These are phyloP conservation scores for Hibiscus trionum DNA, from an alignment of 345 rosid species.

Conservation along the genomic window DNA sequence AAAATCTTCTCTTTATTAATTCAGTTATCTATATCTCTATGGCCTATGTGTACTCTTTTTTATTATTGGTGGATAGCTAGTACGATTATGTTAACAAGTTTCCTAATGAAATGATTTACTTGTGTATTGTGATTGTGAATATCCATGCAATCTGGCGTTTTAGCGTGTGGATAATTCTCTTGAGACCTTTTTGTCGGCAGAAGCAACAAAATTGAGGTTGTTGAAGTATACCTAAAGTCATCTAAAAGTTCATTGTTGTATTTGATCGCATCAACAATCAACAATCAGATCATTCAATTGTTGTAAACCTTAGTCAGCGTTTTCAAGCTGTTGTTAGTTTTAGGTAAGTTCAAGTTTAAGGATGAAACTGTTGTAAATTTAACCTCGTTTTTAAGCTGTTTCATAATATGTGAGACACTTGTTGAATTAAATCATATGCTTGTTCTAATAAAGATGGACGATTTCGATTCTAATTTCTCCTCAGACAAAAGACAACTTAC, in stretches of 20 bases:
- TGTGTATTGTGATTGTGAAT: constrained; percentile 42
- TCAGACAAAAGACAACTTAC: too few species aligned
- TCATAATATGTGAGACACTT: too few species aligned
- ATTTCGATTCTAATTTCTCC: too few species aligned
- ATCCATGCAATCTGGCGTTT: constrained; percentile 54
- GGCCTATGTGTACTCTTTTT: neutral
- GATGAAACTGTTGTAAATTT: constrained; percentile 37
- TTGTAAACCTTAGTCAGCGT: constrained; percentile 45
- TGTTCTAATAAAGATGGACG: too few species aligned
- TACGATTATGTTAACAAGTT: neutral
- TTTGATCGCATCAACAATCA: constrained; percentile 22
- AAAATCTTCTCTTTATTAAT: neutral
- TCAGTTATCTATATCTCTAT: neutral
- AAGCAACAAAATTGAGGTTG: constrained; percentile 38
- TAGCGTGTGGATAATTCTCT: constrained; percentile 87
- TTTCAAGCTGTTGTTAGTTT: constrained; percentile 78
- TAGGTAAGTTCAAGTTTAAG: constrained; percentile 51
- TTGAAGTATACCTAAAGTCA: constrained; percentile 32
- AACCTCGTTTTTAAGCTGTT: too few species aligned
- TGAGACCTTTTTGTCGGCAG: constrained; percentile 81
- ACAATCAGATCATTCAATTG: constrained; percentile 25
- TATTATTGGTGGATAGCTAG: constrained; percentile 4
- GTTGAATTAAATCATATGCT: too few species aligned
- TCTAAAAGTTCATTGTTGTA: constrained; percentile 26
- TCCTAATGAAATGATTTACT: neutral